phyloP scores from a whole-genome alignment of 2,329 filamentous ascomycete genomes.

The Ophiocordyceps sinensis region DNA sequence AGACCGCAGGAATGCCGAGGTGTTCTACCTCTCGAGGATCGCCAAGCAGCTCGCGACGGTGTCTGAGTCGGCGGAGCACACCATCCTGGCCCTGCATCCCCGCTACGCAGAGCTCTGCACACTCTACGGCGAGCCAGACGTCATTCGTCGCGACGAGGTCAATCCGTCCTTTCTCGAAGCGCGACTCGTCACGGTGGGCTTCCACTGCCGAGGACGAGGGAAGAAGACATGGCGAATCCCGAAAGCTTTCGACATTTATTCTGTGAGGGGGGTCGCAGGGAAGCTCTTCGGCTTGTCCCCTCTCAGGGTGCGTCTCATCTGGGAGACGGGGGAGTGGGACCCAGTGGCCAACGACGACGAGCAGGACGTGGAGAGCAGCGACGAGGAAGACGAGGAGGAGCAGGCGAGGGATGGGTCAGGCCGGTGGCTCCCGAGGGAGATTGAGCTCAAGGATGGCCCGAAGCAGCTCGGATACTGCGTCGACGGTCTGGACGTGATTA shows the following conservation, averaged over 20 bases:
- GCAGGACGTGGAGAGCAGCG: constrained; percentile 38
- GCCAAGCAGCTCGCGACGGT: constrained; percentile 56
- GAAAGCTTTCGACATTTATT: constrained; percentile 65
- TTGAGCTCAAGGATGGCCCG: constrained; percentile 66
- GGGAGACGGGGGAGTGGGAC: constrained; percentile 88
- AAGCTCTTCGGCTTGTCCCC: constrained; percentile 53
- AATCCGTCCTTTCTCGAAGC: constrained; percentile 76
- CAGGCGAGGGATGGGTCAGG: constrained; percentile 19
- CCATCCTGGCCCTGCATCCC: constrained; percentile 49
- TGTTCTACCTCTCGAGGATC: constrained; percentile 83
- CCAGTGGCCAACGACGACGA: constrained; percentile 52
- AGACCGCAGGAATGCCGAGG: constrained; percentile 76
- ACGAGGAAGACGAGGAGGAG: constrained; percentile 27
- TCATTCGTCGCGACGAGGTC: constrained; percentile 41
- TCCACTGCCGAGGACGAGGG: constrained; percentile 16
- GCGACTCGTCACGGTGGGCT: constrained; percentile 53
- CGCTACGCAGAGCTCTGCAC: constrained; percentile 62
- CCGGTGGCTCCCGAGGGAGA: constrained; percentile 62
- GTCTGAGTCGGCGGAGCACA: constrained; percentile 33
- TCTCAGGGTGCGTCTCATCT: constrained; percentile 52
- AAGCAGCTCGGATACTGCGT: constrained; percentile 73
- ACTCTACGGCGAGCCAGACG: constrained; percentile 56
- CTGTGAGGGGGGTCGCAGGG: constrained; percentile 64
- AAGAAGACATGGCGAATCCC: constrained; percentile 43
- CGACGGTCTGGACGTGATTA: constrained; percentile 53